These are phyloP conservation scores for Prunus kanzakura DNA, from an alignment of 306 rosid species.

Conservation along the genomic window DNA sequence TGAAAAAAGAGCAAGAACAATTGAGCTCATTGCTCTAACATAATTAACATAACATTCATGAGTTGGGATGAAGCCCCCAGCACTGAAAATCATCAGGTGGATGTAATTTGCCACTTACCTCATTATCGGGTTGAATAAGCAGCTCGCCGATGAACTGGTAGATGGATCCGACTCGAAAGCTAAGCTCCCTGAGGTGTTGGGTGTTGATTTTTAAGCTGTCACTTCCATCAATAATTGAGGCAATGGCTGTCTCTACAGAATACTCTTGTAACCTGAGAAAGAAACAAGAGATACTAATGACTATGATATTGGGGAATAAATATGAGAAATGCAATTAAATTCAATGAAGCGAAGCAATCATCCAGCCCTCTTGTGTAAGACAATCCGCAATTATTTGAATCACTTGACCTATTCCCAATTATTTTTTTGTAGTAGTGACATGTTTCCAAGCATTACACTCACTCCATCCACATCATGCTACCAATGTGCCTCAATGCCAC, in stretches of 20 bases:
- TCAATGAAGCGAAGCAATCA: conserved; percentile 12
- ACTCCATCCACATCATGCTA: background rate
- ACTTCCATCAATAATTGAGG: conserved; percentile 55
- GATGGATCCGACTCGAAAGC: conserved; percentile 60
- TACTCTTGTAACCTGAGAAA: conserved; percentile 53
- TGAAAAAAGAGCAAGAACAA: conserved; percentile 32
- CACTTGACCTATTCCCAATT: conserved; percentile 15
- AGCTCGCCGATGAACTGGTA: conserved; percentile 90
- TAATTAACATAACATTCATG: conserved; percentile 32
- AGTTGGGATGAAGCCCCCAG: conserved; percentile 4
- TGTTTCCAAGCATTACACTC: conserved; percentile 9
- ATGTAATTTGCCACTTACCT: conserved; percentile 41
- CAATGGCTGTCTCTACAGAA: conserved; percentile 60
- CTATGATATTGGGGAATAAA: background rate
- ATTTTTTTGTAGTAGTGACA: conserved; percentile 13
- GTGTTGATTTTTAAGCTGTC: conserved; percentile 45
- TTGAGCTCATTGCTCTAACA: conserved; percentile 15
- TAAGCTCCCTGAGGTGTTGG: conserved; percentile 57
- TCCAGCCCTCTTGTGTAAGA: conserved; percentile 1
- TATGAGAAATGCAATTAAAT: background rate
- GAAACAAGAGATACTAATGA: conserved; percentile 1
- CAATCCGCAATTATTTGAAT: background rate
- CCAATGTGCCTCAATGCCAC: background rate
- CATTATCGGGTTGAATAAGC: conserved; percentile 53
- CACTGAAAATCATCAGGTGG: conserved; percentile 2